These are phyloP conservation scores for Bipolaris bicolor DNA, from an alignment of 2,329 filamentous ascomycete genomes.

Conservation along the genomic window DNA sequence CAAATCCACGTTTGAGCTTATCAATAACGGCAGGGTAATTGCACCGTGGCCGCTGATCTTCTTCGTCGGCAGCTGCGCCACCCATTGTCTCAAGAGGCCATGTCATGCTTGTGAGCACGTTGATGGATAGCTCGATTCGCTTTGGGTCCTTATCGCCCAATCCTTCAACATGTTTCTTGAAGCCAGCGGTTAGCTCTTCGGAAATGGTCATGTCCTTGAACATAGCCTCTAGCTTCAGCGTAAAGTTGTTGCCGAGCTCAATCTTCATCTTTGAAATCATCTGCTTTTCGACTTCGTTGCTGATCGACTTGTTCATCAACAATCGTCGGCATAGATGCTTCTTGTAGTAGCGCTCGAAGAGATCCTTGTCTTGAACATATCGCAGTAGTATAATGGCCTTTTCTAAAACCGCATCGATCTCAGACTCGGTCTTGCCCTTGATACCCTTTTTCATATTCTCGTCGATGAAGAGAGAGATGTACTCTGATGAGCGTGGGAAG, in stretches of 20 bases:
- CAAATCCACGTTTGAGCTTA: conserved; percentile 80
- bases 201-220: conserved; percentile 95
- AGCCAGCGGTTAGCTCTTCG: conserved; percentile 78
- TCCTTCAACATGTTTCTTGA: conserved; percentile 71
- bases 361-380: conserved; percentile 88
- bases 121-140: conserved; percentile 79
- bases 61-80: conserved; percentile 60
- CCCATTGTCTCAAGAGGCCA: conserved; percentile 92
- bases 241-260: conserved; percentile 93
- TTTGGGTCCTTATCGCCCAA: conserved; percentile 63
- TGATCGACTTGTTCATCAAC: conserved; percentile 86
- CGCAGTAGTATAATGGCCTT: conserved; percentile 88
- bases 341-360: conserved; percentile 98
- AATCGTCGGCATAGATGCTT: conserved; percentile 90
- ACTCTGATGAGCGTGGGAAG: conserved; percentile 86
- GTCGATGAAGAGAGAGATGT: conserved; percentile 94
- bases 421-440: conserved; percentile 87
- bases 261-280: conserved; percentile 98
- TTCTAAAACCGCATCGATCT: conserved; percentile 83
- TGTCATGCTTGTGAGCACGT: conserved; percentile 88
- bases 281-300: conserved; percentile 89
- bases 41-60: conserved; percentile 58
- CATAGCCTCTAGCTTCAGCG: conserved; percentile 92
- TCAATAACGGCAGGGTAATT: conserved; percentile 78
- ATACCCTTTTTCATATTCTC: conserved; percentile 94